Evolutionary conservation across 768 basidiomycete genomes (phyloP), one percentile per base, ranked within the genome.

Genomic region (Rubroboletus pulcherrimus): DNA sequence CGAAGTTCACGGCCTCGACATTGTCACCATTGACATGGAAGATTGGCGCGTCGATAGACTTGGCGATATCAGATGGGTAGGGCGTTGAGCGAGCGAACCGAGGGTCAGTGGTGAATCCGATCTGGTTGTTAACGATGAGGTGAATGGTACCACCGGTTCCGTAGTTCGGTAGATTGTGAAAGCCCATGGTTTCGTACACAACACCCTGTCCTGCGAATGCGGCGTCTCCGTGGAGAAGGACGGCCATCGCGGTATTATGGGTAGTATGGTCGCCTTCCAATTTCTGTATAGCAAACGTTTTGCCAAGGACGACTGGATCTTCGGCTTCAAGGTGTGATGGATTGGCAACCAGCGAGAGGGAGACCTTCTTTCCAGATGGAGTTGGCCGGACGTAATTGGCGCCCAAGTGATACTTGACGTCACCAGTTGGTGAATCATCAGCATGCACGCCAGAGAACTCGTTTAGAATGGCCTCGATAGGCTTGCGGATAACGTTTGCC

Each of bases 1-100:
- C 96, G 68, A 95, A 99, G 72, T 91, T 98, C 71, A 99, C 94
- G 21, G 96, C 96, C 73, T 99, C 96, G 57, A 89, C 90, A 64
- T 98, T 93, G 79, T 99, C 96, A 44, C 96, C 96, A 66, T 99
- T 99, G 67, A 98, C 97, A 73, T 99, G 96, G 86, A 99, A 96
- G 73, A 99, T 98, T 48, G 96, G 96, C 0, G 97, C 82, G 65
- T 99, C 97, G 69, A 98, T 98, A 46, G 93, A 86, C 74, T 99
- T 99, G 59, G 97, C 97, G 61, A 99, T 91, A 68, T 99, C 97
- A 52, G 96, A 98, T 12, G 91, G 91, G 75, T 99, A 98, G 47
- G 97, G 91, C 4, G 97, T 99, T 17, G 96, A 98, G 55, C 97
- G 94, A 44, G 96, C 79, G 77, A 98, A 97, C 54, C 95, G 87